Evolutionary conservation across 2,329 filamentous ascomycete genomes (phyloP).

Genomic region (Pezizomycotina sp.): DNA sequence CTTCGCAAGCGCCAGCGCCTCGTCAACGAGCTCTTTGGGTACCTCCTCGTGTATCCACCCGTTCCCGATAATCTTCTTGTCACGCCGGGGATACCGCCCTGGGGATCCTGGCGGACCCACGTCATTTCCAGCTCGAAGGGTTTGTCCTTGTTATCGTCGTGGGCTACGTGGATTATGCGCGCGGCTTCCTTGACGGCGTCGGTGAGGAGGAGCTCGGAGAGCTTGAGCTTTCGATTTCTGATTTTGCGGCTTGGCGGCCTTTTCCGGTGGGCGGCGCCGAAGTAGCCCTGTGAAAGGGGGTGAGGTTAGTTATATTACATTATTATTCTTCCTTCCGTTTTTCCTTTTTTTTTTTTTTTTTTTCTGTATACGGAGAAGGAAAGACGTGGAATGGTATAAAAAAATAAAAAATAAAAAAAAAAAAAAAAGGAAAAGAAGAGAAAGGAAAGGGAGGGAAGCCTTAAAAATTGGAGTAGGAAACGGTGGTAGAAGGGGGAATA

Average conservation of each 20-base stretch:
- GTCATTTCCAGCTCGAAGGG: constrained; percentile 99
- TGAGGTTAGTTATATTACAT: not conserved
- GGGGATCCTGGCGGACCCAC: constrained; percentile 64
- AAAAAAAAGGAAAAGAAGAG: too few species aligned
- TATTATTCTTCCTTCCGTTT: constrained; percentile 6
- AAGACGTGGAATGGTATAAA: too few species aligned
- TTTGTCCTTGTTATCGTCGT: constrained; percentile 99
- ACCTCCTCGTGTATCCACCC: constrained; percentile 89
- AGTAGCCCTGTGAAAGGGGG: constrained; percentile 52
- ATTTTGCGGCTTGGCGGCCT: constrained; percentile 93
- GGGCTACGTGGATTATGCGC: constrained; percentile 88
- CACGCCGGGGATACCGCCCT: constrained; percentile 50
- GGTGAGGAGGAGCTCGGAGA: constrained; percentile 59
- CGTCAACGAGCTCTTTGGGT: constrained; percentile 73
- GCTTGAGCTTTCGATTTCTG: constrained; percentile 92
- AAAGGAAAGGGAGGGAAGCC: too few species aligned
- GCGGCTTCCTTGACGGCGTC: constrained; percentile 93
- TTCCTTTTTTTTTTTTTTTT: too few species aligned
- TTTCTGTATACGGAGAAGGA: too few species aligned
- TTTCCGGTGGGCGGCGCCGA: constrained; percentile 92
- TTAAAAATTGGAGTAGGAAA: too few species aligned
- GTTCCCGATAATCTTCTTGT: constrained; percentile 18
- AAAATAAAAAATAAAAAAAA: too few species aligned
- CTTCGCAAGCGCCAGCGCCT: constrained; percentile 86
- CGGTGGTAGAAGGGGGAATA: not conserved